phyloP scores from a whole-genome alignment of 1,284 basidiomycete species.

The Lentinula novae-zelandiae region DNA sequence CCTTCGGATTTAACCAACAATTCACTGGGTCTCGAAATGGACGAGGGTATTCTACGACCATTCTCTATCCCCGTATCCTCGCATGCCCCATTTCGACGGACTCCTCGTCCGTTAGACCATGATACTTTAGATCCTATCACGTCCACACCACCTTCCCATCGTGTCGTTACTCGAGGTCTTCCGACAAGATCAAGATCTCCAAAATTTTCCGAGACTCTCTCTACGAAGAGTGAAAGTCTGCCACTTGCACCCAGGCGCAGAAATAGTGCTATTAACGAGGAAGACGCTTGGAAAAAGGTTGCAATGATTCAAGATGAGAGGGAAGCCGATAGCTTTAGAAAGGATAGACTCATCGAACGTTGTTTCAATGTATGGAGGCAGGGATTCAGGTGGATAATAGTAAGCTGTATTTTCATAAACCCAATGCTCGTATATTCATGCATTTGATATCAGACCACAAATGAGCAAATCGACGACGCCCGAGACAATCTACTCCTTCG shows the following conservation, averaged over 20 bases:
- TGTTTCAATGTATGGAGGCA: constrained; percentile 72
- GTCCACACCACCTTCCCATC: constrained; percentile 47
- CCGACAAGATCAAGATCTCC: constrained; percentile 8
- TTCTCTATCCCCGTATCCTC: neutral
- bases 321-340: constrained; percentile 65
- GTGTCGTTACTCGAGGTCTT: constrained; percentile 33
- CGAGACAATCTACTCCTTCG: constrained; percentile 59
- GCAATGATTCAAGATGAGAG: constrained; percentile 64
- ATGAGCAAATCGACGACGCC: constrained; percentile 53
- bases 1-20: constrained; percentile 21
- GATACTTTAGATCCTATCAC: constrained; percentile 1
- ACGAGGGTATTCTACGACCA: constrained; percentile 18
- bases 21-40: constrained; percentile 21
- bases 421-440: constrained; percentile 4
- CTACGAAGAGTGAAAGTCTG: constrained; percentile 15
- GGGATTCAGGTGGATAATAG: constrained; percentile 65
- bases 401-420: constrained; percentile 34
- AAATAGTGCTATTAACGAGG: constrained; percentile 52
- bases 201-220: neutral
- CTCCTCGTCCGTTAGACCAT: neutral
- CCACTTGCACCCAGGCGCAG: constrained; percentile 23
- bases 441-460: constrained; percentile 46
- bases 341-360: constrained; percentile 57
- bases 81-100: constrained; percentile 10
- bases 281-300: constrained; percentile 75